A percentile compares a stretch with the other conserved stretches of the same genome.
These are phyloP conservation scores for Ophiosphaerella korrae DNA, from an alignment of 2,329 filamentous ascomycete species.

Conservation along the genomic window DNA sequence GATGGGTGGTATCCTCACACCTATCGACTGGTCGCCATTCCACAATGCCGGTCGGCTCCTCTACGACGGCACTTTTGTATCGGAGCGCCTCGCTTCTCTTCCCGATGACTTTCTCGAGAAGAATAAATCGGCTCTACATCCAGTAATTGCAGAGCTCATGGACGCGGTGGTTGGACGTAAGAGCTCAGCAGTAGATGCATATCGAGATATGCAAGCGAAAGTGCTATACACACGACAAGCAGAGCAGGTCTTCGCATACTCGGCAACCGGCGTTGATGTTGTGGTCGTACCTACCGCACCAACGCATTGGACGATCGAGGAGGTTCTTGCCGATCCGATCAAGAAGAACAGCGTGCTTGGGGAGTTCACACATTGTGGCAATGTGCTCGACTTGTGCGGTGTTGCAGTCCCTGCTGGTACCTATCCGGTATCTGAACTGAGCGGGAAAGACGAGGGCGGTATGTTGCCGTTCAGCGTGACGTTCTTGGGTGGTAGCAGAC, in stretches of 20 bases:
- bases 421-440: conserved; percentile 36
- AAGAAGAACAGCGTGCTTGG: conserved; percentile 56
- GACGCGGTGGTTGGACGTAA: conserved; percentile 32
- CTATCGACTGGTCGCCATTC: conserved; percentile 49
- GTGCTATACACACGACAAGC: conserved; percentile 38
- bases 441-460: conserved; percentile 27
- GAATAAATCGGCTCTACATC: conserved; percentile 52
- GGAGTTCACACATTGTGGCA: conserved; percentile 64
- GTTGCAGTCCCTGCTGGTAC: conserved; percentile 56
- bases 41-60: conserved; percentile 60
- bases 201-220: conserved; percentile 42
- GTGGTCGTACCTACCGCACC: conserved; percentile 60
- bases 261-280: conserved; percentile 35
- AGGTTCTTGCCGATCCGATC: conserved; percentile 59
- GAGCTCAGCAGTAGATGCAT: conserved; percentile 39
- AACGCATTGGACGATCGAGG: conserved; percentile 56
- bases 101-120: conserved; percentile 39
- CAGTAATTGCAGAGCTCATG: conserved; percentile 54
- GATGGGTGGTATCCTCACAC: conserved; percentile 35
- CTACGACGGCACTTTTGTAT: conserved; percentile 64
- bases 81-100: conserved; percentile 56
- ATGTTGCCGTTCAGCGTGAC: conserved; percentile 50
- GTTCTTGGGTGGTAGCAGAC: conserved; percentile 45
- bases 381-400: conserved; percentile 61
- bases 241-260: conserved; percentile 35